Conservation (phyloP, 116 monocot species). For the Dioscorea cayenensis region DNA sequence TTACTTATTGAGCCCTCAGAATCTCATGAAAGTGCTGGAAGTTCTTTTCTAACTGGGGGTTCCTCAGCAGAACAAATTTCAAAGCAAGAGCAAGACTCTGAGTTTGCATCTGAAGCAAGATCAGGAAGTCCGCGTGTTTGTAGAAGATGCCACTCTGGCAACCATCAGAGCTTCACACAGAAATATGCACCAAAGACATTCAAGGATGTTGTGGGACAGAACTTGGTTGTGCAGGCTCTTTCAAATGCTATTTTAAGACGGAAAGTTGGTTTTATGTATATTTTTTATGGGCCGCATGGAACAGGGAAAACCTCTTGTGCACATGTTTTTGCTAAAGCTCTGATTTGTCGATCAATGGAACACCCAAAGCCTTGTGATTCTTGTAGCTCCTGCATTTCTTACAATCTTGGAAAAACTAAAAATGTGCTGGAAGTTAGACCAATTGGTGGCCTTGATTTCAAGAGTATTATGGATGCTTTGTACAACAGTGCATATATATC, state of each 20-base stretch:
- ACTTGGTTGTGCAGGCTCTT: constrained; percentile 61
- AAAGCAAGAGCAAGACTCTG: constrained; percentile 26
- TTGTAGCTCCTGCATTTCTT: constrained; percentile 54
- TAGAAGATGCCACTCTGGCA: constrained; percentile 11
- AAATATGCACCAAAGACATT: constrained; percentile 65
- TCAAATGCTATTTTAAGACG: constrained; percentile 52
- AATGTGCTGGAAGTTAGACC: constrained; percentile 45
- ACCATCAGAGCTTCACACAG: constrained; percentile 41
- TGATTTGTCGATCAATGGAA: constrained; percentile 43
- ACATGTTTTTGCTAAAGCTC: constrained; percentile 56
- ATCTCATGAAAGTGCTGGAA: constrained; percentile 23
- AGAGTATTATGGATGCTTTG: constrained; percentile 35
- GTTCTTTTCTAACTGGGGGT: constrained; percentile 18
- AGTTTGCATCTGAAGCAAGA: constrained; percentile 39
- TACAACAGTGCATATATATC: constrained; percentile 27
- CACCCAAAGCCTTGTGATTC: constrained; percentile 54
- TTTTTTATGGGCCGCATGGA: constrained; percentile 65
- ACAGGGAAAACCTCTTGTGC: constrained; percentile 73
- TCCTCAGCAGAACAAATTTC: constrained; percentile 46
- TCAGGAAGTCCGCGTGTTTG: constrained; percentile 19
- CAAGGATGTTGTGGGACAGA: constrained; percentile 64
- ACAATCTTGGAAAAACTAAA: constrained; percentile 50
- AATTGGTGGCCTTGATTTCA: constrained; percentile 34
- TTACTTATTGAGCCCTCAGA: constrained; percentile 37
- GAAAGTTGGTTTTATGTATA: constrained; percentile 55